Evolutionary conservation across 2,329 filamentous ascomycete genomes (phyloP), one percentile per base, ranked within the genome.

Genomic region (Didymella keratinophila): DNA sequence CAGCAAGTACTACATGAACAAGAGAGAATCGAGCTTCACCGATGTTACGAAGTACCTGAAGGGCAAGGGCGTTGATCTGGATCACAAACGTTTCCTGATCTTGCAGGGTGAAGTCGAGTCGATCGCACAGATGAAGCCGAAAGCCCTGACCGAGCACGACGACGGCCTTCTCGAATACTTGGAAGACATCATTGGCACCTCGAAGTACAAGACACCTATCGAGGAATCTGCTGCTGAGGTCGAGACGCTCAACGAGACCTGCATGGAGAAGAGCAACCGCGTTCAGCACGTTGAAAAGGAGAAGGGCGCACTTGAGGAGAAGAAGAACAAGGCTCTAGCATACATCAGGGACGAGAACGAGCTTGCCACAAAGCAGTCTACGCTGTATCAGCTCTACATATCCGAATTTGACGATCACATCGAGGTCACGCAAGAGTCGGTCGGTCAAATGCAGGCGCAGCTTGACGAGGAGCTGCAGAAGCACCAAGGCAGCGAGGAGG

Each of bases 211-310:
- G 80, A 86, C 90, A 0, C 94, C 95, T 0, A 99, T 99, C 63
- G 95, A 99, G 68, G 95, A 99, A 79, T 89, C 93, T 0, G 94
- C 93, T 0, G 81, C 89, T 1, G 92, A 98, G 76, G 92, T 97
- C 0, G 95, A 99, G 78, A 88, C 87, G 1, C 84, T 98, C 53
- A 99, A 99, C 73, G 95, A 99, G 70, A 87, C 96, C 2, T 99
- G 95, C 73, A 84, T 92, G 69, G 95, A 99, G 77, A 99, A 99
- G 82, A 97, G 91, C 67, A 91, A 88, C 34, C 91, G 96, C 62
- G 95, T 99, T 1, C 93, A 98, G 78, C 94, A 97, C 71, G 95
- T 99, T 1, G 95, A 99, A 76, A 99, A 97, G 77, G 95, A 99
- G 78, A 97, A 92, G 82, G 92, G 91, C 65, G 84, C 88, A 46